These are phyloP conservation scores for Leucoagaricus sp. DNA, from an alignment of 1,284 basidiomycete species.

Conservation along the genomic window DNA sequence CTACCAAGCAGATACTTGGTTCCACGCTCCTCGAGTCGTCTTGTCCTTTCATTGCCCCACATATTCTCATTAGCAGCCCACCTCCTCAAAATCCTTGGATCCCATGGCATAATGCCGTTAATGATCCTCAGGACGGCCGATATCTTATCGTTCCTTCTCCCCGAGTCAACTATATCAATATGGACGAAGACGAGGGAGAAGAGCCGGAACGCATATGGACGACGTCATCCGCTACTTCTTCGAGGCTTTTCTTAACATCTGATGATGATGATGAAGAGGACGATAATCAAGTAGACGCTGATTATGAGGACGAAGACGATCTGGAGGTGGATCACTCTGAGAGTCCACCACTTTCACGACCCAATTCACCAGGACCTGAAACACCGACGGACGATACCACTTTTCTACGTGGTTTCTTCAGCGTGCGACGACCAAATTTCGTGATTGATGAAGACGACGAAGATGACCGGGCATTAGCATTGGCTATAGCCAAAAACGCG, in stretches of 20 bases:
- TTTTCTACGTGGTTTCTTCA: slow-evolving; percentile 4
- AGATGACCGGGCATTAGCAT: slow-evolving; percentile 24
- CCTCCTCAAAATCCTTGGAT: slow-evolving; percentile 40
- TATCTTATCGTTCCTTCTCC: slow-evolving; percentile 28
- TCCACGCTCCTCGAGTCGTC: slow-evolving; percentile 44
- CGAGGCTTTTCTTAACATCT: slow-evolving; percentile 11
- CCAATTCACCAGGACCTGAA: slow-evolving; percentile 17
- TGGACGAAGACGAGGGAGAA: slow-evolving; percentile 15
- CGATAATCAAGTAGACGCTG: slow-evolving; percentile 18
- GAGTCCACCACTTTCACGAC: slow-evolving; percentile 17
- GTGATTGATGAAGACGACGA: slow-evolving; percentile 28
- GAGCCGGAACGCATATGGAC: neutral
- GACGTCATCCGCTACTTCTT: slow-evolving; percentile 11
- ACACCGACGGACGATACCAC: slow-evolving; percentile 22
- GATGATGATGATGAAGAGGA: slow-evolving; percentile 12
- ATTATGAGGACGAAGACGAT: slow-evolving; percentile 17
- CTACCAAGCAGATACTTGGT: slow-evolving; percentile 20
- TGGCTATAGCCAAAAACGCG: slow-evolving; percentile 14
- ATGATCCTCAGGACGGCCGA: slow-evolving; percentile 35
- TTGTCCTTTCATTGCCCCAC: slow-evolving; percentile 44
- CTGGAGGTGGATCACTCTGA: slow-evolving; percentile 14
- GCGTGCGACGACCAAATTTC: slow-evolving; percentile 19
- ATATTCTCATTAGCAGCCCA: slow-evolving; percentile 49
- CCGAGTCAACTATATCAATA: slow-evolving; percentile 26
- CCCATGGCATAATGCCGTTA: slow-evolving; percentile 32